Percentiles rank a stretch among this genome's conserved stretches.
Conservation (phyloP, 768 basidiomycete genomes). For the Lentinula sp. region DNA sequence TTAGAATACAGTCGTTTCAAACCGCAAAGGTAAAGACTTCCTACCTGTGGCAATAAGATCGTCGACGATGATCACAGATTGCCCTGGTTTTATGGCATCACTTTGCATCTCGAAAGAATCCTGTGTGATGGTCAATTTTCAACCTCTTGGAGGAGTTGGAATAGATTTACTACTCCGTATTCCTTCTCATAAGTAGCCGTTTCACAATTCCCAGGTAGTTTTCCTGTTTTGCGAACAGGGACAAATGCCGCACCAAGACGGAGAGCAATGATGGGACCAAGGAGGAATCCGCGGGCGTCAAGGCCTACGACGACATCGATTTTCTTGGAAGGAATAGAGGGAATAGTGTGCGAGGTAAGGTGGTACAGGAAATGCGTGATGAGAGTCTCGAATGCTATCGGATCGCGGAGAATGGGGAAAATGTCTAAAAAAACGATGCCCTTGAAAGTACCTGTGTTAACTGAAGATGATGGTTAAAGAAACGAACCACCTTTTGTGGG, state of each 20-base stretch:
- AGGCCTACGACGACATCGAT: constrained; percentile 93
- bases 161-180: constrained; percentile 68
- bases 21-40: constrained; percentile 12
- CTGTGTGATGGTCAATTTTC: constrained; percentile 30
- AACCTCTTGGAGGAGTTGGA: neutral
- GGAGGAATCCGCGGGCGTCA: constrained; percentile 92
- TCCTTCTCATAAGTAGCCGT: constrained; percentile 84
- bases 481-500: constrained; percentile 71
- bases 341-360: constrained; percentile 73
- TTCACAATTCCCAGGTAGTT: constrained; percentile 85
- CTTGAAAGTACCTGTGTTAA: constrained; percentile 28
- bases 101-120: constrained; percentile 96
- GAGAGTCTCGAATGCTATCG: constrained; percentile 82
- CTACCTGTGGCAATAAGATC: constrained; percentile 94
- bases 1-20: neutral
- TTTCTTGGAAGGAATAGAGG: constrained; percentile 51
- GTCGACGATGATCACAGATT: constrained; percentile 84
- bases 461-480: neutral
- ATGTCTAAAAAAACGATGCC: constrained; percentile 93
- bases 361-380: constrained; percentile 87
- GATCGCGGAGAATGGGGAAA: constrained; percentile 86
- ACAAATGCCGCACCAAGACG: constrained; percentile 92
- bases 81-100: constrained; percentile 75
- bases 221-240: constrained; percentile 90
- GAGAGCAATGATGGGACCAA: constrained; percentile 89